Conservation (phyloP, 1,284 basidiomycete genomes). For the Marasmius oreades region DNA sequence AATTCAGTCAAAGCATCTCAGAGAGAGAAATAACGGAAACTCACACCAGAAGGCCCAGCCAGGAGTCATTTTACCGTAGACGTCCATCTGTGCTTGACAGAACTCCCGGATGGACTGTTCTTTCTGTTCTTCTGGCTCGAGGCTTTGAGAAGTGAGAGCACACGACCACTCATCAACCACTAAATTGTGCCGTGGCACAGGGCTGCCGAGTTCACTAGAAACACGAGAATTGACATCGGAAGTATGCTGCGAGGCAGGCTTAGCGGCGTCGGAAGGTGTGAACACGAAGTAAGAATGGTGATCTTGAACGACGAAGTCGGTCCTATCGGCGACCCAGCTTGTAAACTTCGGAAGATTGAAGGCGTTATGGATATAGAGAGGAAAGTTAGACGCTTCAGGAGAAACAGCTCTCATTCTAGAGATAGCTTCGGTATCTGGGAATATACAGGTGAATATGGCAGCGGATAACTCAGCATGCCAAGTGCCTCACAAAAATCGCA, state of each 20-base stretch:
- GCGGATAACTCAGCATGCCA: background rate
- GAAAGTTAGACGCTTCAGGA: slow-evolving; percentile 44
- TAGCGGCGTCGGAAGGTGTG: slow-evolving; percentile 40
- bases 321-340: slow-evolving; percentile 48
- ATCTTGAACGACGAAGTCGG: slow-evolving; percentile 74
- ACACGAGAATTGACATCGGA: slow-evolving; percentile 43
- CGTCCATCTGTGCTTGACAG: slow-evolving; percentile 59
- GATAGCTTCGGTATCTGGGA: slow-evolving; percentile 49
- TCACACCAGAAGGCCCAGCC: slow-evolving; percentile 78
- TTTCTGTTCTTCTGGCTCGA: slow-evolving; percentile 45
- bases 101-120: slow-evolving; percentile 49
- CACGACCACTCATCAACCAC: slow-evolving; percentile 75
- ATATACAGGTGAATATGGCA: background rate
- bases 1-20: slow-evolving; percentile 2
- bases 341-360: slow-evolving; percentile 63
- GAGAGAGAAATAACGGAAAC: slow-evolving; percentile 22
- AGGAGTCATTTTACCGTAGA: slow-evolving; percentile 56
- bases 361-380: slow-evolving; percentile 75
- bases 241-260: slow-evolving; percentile 48
- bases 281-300: slow-evolving; percentile 78
- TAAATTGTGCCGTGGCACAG: slow-evolving; percentile 51
- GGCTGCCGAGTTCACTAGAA: slow-evolving; percentile 34
- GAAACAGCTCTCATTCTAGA: slow-evolving; percentile 48
- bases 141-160: slow-evolving; percentile 57
- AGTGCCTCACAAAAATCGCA: slow-evolving; percentile 48